Evolutionary conservation across 768 basidiomycete species (phyloP), one percentile per base, ranked within the genome.

Genomic region (Hypholoma sublateritium): DNA sequence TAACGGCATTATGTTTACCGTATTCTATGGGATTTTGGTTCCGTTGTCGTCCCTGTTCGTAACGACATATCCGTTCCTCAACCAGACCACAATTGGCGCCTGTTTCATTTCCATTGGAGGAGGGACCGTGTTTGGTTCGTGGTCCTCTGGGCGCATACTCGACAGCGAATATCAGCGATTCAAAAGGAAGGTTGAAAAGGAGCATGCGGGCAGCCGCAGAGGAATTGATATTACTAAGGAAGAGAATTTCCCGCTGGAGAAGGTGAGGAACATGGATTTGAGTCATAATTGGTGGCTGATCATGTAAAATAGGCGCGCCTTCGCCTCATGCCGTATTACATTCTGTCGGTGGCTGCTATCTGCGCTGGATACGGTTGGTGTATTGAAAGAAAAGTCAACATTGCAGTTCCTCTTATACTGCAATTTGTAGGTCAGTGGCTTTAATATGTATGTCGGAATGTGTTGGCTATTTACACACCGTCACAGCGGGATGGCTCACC

Each of bases 61-160:
- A 50, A 60, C 70, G 0, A 72, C 77, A 1, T 93, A 94, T 60
- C 79, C 84, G 0, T 78, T 71, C 58, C 74, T 91, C 21, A 79
- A 70, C 55, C 80, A 89, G 58, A 84, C 85, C 4, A 77, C 82
- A 22, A 77, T 90, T 28, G 93, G 93, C 3, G 71, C 94, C 4
- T 93, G 89, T 69, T 95, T 87, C 73, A 71, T 94, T 54, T 83
- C 85, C 1, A 80, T 88, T 46, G 93, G 91, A 2, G 80, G 82
- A 12, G 94, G 93, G 0, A 85, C 86, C 70, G 68, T 83, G 7
- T 50, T 87, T 16, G 87, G 91, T 11, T 79, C 83, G 16, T 66
- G 75, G 21, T 25, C 77, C 0, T 83, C 77, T 19, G 92, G 93
- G 2, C 80, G 74, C 54, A 65, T 89, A 12, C 67, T 93, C 6